Percentiles rank a stretch among this genome's conserved stretches.
These are phyloP conservation scores for Aspergillus sp. DNA, from an alignment of 2,329 filamentous ascomycete genomes.

Conservation along the genomic window DNA sequence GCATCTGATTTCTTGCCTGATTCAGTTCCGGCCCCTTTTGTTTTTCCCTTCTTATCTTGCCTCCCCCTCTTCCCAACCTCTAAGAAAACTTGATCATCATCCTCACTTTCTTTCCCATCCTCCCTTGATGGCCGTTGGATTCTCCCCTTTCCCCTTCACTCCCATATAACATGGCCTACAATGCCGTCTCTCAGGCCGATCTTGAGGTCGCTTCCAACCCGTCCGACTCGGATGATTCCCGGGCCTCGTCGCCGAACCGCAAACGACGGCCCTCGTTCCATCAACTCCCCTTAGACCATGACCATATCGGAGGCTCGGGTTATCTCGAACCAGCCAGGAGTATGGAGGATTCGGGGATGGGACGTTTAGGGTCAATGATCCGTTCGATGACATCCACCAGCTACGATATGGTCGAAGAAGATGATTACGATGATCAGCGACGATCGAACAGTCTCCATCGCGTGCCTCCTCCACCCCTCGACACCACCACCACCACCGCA, in stretches of 20 bases:
- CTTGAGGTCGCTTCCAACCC: conserved; percentile 37
- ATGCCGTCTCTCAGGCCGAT: conserved; percentile 41
- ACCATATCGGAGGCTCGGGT: conserved; percentile 28
- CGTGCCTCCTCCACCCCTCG: conserved; percentile 26
- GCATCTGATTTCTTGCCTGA: not conserved
- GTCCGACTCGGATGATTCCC: conserved; percentile 33
- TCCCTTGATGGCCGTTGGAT: conserved; percentile 12
- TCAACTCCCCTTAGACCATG: conserved; percentile 28
- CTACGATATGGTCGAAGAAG: conserved; percentile 48
- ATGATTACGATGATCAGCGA: conserved; percentile 41
- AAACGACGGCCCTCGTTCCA: conserved; percentile 20
- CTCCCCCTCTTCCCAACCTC: not conserved
- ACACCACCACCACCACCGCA: conserved; percentile 17
- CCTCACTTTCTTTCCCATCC: not conserved
- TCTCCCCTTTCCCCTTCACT: conserved; percentile 1
- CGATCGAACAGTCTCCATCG: conserved; percentile 26
- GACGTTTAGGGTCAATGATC: conserved; percentile 32
- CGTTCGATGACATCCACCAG: conserved; percentile 36
- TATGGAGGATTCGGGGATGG: conserved; percentile 21
- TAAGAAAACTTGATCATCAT: not conserved
- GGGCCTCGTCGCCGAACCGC: conserved; percentile 27
- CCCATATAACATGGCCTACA: conserved; percentile 40
- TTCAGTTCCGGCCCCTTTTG: not conserved
- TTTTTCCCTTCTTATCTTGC: not conserved
- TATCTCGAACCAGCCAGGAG: conserved; percentile 28